Evolutionary conservation across 306 rosid species (phyloP), one percentile per base, ranked within the genome.

Genomic region (Hylodesmum podocarpum): DNA sequence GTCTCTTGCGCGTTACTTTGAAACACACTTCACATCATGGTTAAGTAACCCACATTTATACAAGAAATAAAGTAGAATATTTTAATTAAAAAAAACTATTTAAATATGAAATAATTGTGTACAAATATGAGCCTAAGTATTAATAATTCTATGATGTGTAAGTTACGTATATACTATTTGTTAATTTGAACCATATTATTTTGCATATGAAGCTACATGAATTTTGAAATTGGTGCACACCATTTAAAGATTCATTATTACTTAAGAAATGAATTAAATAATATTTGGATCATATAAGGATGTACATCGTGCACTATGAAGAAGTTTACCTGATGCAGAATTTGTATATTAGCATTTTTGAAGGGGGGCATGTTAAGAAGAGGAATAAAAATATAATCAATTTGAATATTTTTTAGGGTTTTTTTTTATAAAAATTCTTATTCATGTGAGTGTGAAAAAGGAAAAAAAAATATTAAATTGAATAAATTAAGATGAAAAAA

Each of bases 181-280:
- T 63, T 21, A 16, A 62, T 9, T 9, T 62, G 46, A 33, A 62
- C 34, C 28, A 63, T 37, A 37, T 37, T 64, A 22, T 37, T 64
- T 19, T 36, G 50, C 70, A 64, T 64, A 33, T 37, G 70, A 37
- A 36, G 49, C 50, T 64, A 37, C 70, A 64, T 64, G 33, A n/a
- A 5, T 11, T 64, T 64, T 64, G 49, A 39, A 37, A 19, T 18
- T 36, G 29, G 70, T 37, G 50, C 12, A 21, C 70, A 18, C 33
- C 1, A 37, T 37, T 4, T 2, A 10, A 8, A n/a, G 15, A 1
- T 64, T 36, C 37, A 18, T 18, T 37, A 37, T 1, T 6, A 64
- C 13, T 62, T 64, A 64, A 16, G 24, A 22, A 54, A 22, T 24
- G 16, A 55, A 55, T 55, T 54, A 24, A 22, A 11, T 58, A 28